phyloP scores from a whole-genome alignment of 768 basidiomycete genomes.

The Boletus reticuloceps region DNA sequence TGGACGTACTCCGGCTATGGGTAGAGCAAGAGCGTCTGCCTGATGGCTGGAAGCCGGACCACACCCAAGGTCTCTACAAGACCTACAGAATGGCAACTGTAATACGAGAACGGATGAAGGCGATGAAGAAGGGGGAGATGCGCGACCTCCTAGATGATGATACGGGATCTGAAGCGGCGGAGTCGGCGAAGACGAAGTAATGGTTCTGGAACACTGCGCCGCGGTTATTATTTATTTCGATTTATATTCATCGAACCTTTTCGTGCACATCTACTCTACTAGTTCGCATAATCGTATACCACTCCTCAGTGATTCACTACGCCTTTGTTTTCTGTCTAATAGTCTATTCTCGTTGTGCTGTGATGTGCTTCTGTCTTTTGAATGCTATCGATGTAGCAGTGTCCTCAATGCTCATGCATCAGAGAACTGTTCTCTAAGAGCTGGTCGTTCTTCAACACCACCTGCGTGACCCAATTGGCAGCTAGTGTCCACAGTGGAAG shows the following conservation, averaged over 20 bases:
- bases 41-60: conserved; percentile 32
- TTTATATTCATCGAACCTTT: neutral
- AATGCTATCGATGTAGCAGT: too few species aligned
- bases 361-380: too few species aligned
- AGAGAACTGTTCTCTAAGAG: too few species aligned
- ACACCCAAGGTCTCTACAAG: conserved; percentile 28
- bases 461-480: too few species aligned
- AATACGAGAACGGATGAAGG: conserved; percentile 28
- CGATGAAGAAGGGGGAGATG: conserved; percentile 15
- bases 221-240: conserved; percentile 2
- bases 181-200: conserved; percentile 20
- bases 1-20: conserved; percentile 50
- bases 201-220: neutral
- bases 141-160: conserved; percentile 20
- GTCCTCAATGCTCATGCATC: too few species aligned
- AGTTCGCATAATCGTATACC: neutral
- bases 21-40: conserved; percentile 52
- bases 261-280: neutral
- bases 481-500: too few species aligned
- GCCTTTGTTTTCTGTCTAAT: too few species aligned
- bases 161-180: neutral
- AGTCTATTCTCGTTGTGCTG: too few species aligned
- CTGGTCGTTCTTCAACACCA: too few species aligned
- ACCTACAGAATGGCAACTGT: conserved; percentile 30
- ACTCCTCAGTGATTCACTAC: too few species aligned